Evolutionary conservation across 1,284 basidiomycete species (phyloP).

Genomic region (Rhodotorula sp.): DNA sequence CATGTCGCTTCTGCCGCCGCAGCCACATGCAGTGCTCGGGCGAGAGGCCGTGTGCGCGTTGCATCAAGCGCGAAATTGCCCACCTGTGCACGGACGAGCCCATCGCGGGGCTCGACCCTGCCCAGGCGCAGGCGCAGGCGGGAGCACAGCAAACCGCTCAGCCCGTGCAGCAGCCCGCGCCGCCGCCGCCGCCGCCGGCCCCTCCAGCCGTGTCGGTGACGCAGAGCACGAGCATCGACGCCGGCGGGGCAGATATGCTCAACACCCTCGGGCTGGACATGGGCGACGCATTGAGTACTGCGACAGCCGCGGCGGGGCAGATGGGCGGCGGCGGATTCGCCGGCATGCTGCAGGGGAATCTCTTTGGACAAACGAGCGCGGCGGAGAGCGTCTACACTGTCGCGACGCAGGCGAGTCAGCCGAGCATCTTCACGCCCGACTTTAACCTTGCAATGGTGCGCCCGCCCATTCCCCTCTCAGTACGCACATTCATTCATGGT

Average conservation of each 20-base stretch:
- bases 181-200: not conserved
- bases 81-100: slow-evolving; percentile 51
- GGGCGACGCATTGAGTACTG: slow-evolving; percentile 1
- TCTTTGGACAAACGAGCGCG: not conserved
- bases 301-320: not conserved
- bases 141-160: not conserved
- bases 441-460: slow-evolving; percentile 42
- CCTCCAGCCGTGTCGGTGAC: not conserved
- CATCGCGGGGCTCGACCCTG: not conserved
- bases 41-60: slow-evolving; percentile 51
- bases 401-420: not conserved
- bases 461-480: not conserved
- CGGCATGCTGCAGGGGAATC: not conserved
- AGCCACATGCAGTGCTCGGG: slow-evolving; percentile 54
- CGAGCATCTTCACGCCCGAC: slow-evolving; percentile 17
- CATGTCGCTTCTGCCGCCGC: slow-evolving; percentile 53
- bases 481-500: not conserved
- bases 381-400: not conserved
- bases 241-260: slow-evolving; percentile 1
- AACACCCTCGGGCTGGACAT: slow-evolving; percentile 31
- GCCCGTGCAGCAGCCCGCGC: not conserved
- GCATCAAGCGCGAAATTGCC: slow-evolving; percentile 55
- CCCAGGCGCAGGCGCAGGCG: not conserved
- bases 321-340: not conserved
- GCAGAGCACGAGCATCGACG: not conserved